Evolutionary conservation across 495 filamentous ascomycete genomes (phyloP).

Genomic region (Aspergillus funiculosus): DNA sequence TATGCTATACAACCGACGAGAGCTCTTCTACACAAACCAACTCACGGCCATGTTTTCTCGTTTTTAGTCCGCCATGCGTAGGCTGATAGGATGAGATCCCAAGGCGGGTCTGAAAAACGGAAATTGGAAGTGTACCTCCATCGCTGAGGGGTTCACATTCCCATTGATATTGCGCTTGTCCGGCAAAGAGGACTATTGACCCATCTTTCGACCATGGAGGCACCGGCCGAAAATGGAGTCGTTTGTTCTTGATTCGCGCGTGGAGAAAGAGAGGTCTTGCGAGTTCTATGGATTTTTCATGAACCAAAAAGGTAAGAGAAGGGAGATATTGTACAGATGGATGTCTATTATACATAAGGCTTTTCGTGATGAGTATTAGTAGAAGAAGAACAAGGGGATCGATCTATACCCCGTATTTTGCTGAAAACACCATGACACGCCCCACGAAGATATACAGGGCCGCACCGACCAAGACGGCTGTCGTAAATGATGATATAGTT

Average conservation of each 20-base stretch:
- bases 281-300: slow-evolving; percentile 2
- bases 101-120: slow-evolving; percentile 48
- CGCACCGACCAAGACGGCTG: neutral
- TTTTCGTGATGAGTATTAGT: slow-evolving; percentile 11
- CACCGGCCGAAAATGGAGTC: slow-evolving; percentile 31
- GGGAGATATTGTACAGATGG: slow-evolving; percentile 15
- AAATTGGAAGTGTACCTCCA: slow-evolving; percentile 38
- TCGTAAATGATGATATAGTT: neutral
- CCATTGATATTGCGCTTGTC: slow-evolving; percentile 39
- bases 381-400: too few relatives aligned
- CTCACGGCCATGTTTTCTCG: slow-evolving; percentile 37
- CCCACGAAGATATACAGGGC: slow-evolving; percentile 4
- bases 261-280: slow-evolving; percentile 17
- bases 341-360: slow-evolving; percentile 19
- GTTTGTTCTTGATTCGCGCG: slow-evolving; percentile 38
- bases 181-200: slow-evolving; percentile 7
- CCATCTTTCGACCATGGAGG: slow-evolving; percentile 25
- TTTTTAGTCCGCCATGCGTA: slow-evolving; percentile 51
- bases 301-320: slow-evolving; percentile 8
- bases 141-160: slow-evolving; percentile 33
- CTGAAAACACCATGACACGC: too few relatives aligned
- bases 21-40: too few relatives aligned
- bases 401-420: too few relatives aligned
- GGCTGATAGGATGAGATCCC: slow-evolving; percentile 32
- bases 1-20: too few relatives aligned